Evolutionary conservation across 2,329 filamentous ascomycete genomes (phyloP).

Genomic region (Penicillium sp.): DNA sequence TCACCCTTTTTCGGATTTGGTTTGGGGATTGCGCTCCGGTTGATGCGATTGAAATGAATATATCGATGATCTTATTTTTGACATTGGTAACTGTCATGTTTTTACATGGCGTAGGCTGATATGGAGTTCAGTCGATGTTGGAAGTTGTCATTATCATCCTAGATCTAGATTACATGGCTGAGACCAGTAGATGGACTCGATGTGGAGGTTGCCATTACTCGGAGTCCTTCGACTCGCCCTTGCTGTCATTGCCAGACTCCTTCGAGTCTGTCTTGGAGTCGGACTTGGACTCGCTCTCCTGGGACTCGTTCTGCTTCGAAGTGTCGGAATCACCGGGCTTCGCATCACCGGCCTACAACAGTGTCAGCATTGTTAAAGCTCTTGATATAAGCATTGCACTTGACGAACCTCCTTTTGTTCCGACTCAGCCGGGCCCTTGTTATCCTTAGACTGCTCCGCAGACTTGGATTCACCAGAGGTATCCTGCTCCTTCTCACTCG

Average conservation of each 20-base stretch:
- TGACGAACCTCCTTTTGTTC: too few species aligned
- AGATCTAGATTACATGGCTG: not conserved
- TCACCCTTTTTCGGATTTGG: constrained; percentile 2
- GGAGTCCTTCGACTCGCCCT: constrained; percentile 43
- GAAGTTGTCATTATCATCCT: too few species aligned
- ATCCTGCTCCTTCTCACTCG: not conserved
- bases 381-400: not conserved
- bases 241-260: constrained; percentile 50
- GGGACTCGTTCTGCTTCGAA: too few species aligned
- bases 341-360: not conserved
- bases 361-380: not conserved
- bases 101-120: too few species aligned
- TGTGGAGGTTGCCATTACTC: constrained; percentile 41
- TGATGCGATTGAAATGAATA: constrained; percentile 15
- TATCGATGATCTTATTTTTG: constrained; percentile 14
- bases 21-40: constrained; percentile 9
- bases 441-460: too few species aligned
- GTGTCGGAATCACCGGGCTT: not conserved
- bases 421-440: not conserved
- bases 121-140: too few species aligned
- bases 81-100: too few species aligned
- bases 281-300: constrained; percentile 13
- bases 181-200: not conserved
- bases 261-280: constrained; percentile 41
- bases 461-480: not conserved